A percentile compares a stretch with the other conserved stretches of the same genome.
Conservation (phyloP, 345 rosid species). For the Aquilaria malaccensis region DNA sequence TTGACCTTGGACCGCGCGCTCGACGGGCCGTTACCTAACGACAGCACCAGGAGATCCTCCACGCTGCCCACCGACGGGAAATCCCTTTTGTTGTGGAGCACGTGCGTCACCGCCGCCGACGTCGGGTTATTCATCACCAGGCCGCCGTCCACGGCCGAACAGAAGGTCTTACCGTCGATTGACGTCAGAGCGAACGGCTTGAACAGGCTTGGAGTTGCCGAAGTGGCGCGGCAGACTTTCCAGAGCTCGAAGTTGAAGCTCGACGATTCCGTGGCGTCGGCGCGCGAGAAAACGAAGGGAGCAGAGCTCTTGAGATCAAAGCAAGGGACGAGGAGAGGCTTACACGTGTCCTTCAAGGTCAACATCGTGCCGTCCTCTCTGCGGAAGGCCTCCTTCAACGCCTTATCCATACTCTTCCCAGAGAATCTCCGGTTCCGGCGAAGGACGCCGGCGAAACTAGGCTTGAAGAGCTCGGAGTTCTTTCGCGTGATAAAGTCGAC, state of each 20-base stretch:
- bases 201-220: constrained; percentile 73
- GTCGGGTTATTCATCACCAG: constrained; percentile 89
- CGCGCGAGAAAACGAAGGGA: constrained; percentile 91
- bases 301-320: constrained; percentile 79
- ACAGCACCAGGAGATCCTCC: constrained; percentile 69
- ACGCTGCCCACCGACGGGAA: constrained; percentile 75
- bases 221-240: constrained; percentile 81
- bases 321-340: constrained; percentile 90
- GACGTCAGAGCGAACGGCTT: constrained; percentile 57
- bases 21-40: constrained; percentile 63
- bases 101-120: constrained; percentile 83
- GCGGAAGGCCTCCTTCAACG: constrained; percentile 39
- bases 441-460: constrained; percentile 25
- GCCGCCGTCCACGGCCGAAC: constrained; percentile 79
- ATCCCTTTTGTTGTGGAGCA: constrained; percentile 82
- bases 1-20: constrained; percentile 27
- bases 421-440: constrained; percentile 41
- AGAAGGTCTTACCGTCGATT: constrained; percentile 67
- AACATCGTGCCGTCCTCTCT: constrained; percentile 51
- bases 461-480: constrained; percentile 50
- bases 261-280: constrained; percentile 78
- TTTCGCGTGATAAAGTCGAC: constrained; percentile 31
- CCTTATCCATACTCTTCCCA: constrained; percentile 55
- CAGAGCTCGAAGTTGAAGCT: constrained; percentile 88
- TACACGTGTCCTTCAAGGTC: constrained; percentile 76